Evolutionary conservation across 2,329 filamentous ascomycete species (phyloP).

Genomic region (Colletotrichum sansevieriae): DNA sequence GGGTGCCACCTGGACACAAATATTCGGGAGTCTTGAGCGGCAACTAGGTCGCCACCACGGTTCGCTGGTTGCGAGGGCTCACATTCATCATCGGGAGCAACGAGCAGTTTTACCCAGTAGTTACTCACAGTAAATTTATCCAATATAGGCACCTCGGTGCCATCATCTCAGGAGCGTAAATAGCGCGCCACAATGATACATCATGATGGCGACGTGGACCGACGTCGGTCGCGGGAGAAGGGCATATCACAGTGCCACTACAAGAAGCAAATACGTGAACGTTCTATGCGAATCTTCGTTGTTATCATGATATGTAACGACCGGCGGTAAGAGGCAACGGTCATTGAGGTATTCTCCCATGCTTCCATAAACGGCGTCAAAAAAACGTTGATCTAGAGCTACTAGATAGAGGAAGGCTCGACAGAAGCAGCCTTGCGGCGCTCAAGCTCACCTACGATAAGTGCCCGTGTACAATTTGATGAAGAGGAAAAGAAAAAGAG

Average conservation of each 20-base stretch:
- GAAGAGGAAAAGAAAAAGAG: conserved; percentile 57
- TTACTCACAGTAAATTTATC: no score
- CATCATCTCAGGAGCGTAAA: no score
- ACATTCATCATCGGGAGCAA: no score
- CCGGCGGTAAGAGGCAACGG: conserved; percentile 79
- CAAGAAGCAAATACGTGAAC: background rate
- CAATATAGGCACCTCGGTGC: no score
- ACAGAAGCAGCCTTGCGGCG: conserved; percentile 60
- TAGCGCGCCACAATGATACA: no score
- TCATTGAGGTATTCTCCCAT: conserved; percentile 74
- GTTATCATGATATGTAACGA: conserved; percentile 68
- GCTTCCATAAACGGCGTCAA: conserved; percentile 79
- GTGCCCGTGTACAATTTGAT: conserved; percentile 76
- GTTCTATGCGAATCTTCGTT: background rate
- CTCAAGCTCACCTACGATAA: conserved; percentile 80
- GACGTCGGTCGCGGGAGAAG: background rate
- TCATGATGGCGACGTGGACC: background rate
- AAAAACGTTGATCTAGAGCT: conserved; percentile 66
- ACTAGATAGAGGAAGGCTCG: conserved; percentile 81
- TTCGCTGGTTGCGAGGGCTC: no score
- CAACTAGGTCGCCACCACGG: no score
- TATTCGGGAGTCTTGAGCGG: no score
- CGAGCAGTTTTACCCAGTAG: no score
- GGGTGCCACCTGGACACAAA: no score
- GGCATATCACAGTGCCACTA: background rate